These are phyloP conservation scores for Mycosphaerella arachidis DNA, from an alignment of 2,329 filamentous ascomycete genomes.

Conservation along the genomic window DNA sequence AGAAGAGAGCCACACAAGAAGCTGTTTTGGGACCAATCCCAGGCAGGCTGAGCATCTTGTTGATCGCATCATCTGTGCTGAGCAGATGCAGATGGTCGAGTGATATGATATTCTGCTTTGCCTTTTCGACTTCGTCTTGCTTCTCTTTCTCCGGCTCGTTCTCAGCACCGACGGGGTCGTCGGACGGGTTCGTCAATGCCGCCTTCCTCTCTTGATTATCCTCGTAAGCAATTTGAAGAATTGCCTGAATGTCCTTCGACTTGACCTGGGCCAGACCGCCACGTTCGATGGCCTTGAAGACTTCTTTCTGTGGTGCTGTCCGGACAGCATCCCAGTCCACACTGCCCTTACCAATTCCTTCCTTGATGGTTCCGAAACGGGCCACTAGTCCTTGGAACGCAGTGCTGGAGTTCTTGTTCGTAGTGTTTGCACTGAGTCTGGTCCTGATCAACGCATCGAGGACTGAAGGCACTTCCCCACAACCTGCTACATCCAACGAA, in stretches of 20 bases:
- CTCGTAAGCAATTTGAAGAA: slow-evolving; percentile 66
- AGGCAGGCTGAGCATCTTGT: slow-evolving; percentile 54
- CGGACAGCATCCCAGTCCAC: slow-evolving; percentile 72
- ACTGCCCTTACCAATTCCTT: slow-evolving; percentile 64
- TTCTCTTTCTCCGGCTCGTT: slow-evolving; percentile 50
- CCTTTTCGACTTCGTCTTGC: slow-evolving; percentile 53
- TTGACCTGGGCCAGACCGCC: slow-evolving; percentile 70
- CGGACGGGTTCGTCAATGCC: slow-evolving; percentile 41
- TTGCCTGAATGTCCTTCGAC: slow-evolving; percentile 66
- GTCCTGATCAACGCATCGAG: slow-evolving; percentile 61
- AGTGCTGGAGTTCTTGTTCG: slow-evolving; percentile 56
- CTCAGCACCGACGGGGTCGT: slow-evolving; percentile 36
- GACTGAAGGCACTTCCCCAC: slow-evolving; percentile 61
- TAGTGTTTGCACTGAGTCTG: slow-evolving; percentile 58
- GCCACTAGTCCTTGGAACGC: slow-evolving; percentile 63
- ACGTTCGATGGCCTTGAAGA: slow-evolving; percentile 64
- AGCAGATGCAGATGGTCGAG: slow-evolving; percentile 58
- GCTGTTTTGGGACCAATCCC: slow-evolving; percentile 65
- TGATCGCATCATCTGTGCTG: slow-evolving; percentile 54
- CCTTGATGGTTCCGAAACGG: slow-evolving; percentile 58
- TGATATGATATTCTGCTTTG: slow-evolving; percentile 58
- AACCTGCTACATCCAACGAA: slow-evolving; percentile 66
- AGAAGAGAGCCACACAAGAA: slow-evolving; percentile 61
- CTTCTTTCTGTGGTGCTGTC: slow-evolving; percentile 52
- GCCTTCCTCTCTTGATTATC: slow-evolving; percentile 59